Evolutionary conservation across 2,329 filamentous ascomycete species (phyloP).

Genomic region (Nannizziopsis barbatae): DNA sequence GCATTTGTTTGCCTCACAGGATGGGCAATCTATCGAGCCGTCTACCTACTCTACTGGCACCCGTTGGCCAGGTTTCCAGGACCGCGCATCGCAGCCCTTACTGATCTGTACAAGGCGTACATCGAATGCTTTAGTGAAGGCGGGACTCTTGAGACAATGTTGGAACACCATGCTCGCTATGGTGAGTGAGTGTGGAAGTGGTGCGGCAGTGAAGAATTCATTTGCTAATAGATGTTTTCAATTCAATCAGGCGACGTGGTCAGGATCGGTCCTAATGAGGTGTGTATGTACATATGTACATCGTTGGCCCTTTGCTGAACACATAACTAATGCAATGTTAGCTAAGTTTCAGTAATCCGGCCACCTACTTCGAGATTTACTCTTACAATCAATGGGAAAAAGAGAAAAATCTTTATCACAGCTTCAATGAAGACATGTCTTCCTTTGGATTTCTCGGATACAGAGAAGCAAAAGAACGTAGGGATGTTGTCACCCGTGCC

Average conservation of each 20-base stretch:
- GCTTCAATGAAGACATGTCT: constrained; percentile 19
- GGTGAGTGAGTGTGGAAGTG: constrained; percentile 10
- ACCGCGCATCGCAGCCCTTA: constrained; percentile 19
- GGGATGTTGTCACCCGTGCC: constrained; percentile 15
- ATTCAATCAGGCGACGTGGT: constrained; percentile 16
- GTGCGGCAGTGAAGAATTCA: not conserved
- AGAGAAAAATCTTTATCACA: constrained; percentile 17
- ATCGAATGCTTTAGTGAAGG: constrained; percentile 16
- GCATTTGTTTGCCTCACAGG: not conserved
- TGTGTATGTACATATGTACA: too few species aligned
- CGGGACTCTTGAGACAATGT: constrained; percentile 16
- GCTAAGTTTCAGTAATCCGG: constrained; percentile 18
- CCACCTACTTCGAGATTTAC: constrained; percentile 19
- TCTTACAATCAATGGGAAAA: constrained; percentile 18
- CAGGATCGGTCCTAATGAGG: constrained; percentile 19
- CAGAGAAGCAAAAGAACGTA: constrained; percentile 18
- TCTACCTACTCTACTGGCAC: constrained; percentile 19
- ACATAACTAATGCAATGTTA: constrained; percentile 9
- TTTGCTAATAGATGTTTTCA: not conserved
- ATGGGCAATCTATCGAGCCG: not conserved
- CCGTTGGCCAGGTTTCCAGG: constrained; percentile 21
- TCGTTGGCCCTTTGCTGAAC: not conserved
- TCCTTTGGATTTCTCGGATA: constrained; percentile 17
- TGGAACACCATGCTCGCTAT: constrained; percentile 15
- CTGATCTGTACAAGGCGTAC: constrained; percentile 20